A percentile compares a stretch with the other conserved stretches of the same genome.
phyloP scores from a whole-genome alignment of 805 yeast genomes.

The Kodamaea nitidulidarum region DNA sequence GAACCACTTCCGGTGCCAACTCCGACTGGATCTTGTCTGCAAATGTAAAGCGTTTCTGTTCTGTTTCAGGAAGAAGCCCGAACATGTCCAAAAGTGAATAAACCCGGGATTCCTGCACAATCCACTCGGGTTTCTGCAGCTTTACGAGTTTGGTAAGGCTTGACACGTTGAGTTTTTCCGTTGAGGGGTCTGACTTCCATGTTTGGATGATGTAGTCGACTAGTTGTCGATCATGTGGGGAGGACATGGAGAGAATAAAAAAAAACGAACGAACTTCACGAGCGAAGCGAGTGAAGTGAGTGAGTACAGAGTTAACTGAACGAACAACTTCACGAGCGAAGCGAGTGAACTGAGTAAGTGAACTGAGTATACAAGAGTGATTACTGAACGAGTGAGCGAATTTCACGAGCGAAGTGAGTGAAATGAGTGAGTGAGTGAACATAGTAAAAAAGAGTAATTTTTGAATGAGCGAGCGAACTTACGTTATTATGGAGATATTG shows the following conservation, averaged over 20 bases:
- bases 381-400: too few relatives aligned
- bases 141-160: conserved; percentile 52
- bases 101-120: conserved; percentile 55
- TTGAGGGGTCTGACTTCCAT: conserved; percentile 65
- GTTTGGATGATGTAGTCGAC: conserved; percentile 56
- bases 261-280: too few relatives aligned
- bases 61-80: conserved; percentile 40
- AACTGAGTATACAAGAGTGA: too few relatives aligned
- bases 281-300: too few relatives aligned
- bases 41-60: conserved; percentile 42
- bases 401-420: too few relatives aligned
- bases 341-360: too few relatives aligned
- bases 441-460: too few relatives aligned
- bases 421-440: too few relatives aligned
- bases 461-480: too few relatives aligned
- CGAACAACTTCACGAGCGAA: too few relatives aligned
- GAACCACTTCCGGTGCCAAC: conserved; percentile 40
- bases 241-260: neutral
- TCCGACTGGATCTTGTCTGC: conserved; percentile 51
- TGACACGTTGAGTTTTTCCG: conserved; percentile 53
- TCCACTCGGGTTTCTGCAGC: conserved; percentile 56
- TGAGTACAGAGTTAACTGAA: too few relatives aligned
- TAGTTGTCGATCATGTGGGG: conserved; percentile 58
- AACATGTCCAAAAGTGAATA: conserved; percentile 50
- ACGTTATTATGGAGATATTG: too few relatives aligned